Base-by-base conservation (phyloP, 768 basidiomycete genomes). In the Agaricus sinodeliciosus region DNA sequence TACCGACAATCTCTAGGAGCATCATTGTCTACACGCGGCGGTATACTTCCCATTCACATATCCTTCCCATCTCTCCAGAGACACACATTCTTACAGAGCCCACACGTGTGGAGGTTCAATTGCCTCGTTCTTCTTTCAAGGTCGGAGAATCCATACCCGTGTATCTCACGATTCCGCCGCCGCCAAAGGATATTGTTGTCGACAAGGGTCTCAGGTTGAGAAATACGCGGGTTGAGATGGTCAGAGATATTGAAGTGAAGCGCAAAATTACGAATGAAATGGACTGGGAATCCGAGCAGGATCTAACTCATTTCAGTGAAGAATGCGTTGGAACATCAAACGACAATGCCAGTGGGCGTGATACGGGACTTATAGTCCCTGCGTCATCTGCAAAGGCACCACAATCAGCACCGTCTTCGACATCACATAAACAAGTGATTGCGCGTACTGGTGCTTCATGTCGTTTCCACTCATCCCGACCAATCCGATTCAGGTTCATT, bases 401-500 rank as follows among this genome's bases (percentile, higher is more conserved):
- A 3, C 49, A 60, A 26, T 71, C 74, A n/a, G 68, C 72, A 19
- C 57, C 67, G 16, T 71, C 58, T 68, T 16, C 71, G 72, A 26
- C 75, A 15, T 67, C 73, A 39, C 77, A 78, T 58, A 70, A 74
- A 36, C 73, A 76, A 2, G 74, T 85, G 47, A 72, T 97, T 25
- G 84, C 91, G 11, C 80, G 87, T 6, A 93, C 94, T 12, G 95
- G 95, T 43, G 94, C 93, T 40, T 87, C 91, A 16, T 93, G 92
- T 65, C 84, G 92, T 43, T 93, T 96, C 64, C 93, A 96, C 59
- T 80, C 84, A 0, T 76, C 80, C 42, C 79, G 78, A 12, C 77
- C 87, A 3, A 79, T 94, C 55, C 87, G 78, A 58, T 74, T 91
- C 36, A 82, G 92, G 3, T 88, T 97, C 55, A 72, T 94, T 26